Conservation (phyloP, 495 filamentous ascomycete species). For the Aspergillus coremiiformis region DNA sequence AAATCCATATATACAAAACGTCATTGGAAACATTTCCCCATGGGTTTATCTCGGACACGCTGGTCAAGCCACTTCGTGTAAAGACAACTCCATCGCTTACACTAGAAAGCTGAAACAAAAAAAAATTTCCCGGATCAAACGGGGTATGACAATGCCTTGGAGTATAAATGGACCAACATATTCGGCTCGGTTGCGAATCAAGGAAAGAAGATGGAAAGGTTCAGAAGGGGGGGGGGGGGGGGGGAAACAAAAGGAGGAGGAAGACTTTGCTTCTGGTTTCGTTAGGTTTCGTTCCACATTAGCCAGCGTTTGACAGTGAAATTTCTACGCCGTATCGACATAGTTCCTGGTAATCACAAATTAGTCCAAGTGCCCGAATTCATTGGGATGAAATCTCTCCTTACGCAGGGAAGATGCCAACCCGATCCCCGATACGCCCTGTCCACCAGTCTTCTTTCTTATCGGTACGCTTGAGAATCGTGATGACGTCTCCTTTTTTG, state of each 20-base stretch:
- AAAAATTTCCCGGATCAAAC: constrained; percentile 1
- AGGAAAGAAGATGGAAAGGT: background rate
- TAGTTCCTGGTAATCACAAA: constrained; percentile 31
- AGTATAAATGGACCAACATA: background rate
- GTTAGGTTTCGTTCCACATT: constrained; percentile 23
- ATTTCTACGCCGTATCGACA: constrained; percentile 31
- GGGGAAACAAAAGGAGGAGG: background rate
- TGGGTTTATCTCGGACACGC: background rate
- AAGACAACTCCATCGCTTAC: constrained; percentile 15
- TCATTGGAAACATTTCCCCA: background rate
- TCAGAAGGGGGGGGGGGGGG: background rate
- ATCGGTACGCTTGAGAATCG: constrained; percentile 94
- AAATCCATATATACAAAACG: constrained; percentile 2
- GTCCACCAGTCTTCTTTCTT: constrained; percentile 88
- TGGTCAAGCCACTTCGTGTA: constrained; percentile 7
- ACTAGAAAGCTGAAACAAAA: constrained; percentile 11
- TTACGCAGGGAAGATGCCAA: constrained; percentile 57
- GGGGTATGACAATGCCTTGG: constrained; percentile 1
- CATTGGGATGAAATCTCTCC: constrained; percentile 1
- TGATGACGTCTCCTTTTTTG: constrained; percentile 96
- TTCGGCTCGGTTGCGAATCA: background rate
- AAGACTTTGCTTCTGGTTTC: background rate
- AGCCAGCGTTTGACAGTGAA: constrained; percentile 9
- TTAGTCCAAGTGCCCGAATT: constrained; percentile 6
- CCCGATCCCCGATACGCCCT: constrained; percentile 54